phyloP scores from a whole-genome alignment of 108 stramenopile species.

The Conticribra guillardii region DNA sequence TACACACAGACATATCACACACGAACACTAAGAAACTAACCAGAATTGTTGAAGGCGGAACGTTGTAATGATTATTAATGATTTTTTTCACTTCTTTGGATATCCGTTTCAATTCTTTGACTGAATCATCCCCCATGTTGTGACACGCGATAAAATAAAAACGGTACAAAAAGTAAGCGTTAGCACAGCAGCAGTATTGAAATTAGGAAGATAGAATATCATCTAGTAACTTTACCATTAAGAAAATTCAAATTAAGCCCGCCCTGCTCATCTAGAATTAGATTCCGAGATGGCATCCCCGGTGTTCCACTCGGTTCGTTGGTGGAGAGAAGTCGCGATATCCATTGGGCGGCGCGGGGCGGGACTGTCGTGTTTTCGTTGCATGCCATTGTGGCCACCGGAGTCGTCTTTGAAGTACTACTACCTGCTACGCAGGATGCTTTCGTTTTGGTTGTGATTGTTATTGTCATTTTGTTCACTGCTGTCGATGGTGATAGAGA shows the following conservation, averaged over 20 bases:
- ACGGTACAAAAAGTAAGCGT: not conserved
- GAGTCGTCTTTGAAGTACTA: not conserved
- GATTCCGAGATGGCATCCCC: not conserved
- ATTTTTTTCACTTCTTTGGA: slow-evolving; percentile 13
- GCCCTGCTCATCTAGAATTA: not conserved
- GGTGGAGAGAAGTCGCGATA: slow-evolving; percentile 13
- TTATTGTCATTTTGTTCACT: no score
- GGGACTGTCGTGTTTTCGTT: slow-evolving; percentile 2
- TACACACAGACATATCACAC: no score
- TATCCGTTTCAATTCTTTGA: slow-evolving; percentile 29
- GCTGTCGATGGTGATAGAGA: no score
- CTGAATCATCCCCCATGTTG: not conserved
- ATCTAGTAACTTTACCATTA: no score
- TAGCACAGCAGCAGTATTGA: slow-evolving; percentile 7
- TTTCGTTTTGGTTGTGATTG: not conserved
- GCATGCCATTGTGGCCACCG: not conserved
- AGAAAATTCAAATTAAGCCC: slow-evolving; percentile 11
- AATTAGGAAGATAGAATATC: no score
- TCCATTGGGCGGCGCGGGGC: slow-evolving; percentile 33
- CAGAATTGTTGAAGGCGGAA: not conserved
- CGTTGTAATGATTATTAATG: not conserved
- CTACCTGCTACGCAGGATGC: not conserved
- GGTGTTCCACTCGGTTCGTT: not conserved
- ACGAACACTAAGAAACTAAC: not conserved
- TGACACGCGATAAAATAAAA: not conserved